phyloP scores from a whole-genome alignment of 2,329 filamentous ascomycete species.

The Talaromyces verruculosus region DNA sequence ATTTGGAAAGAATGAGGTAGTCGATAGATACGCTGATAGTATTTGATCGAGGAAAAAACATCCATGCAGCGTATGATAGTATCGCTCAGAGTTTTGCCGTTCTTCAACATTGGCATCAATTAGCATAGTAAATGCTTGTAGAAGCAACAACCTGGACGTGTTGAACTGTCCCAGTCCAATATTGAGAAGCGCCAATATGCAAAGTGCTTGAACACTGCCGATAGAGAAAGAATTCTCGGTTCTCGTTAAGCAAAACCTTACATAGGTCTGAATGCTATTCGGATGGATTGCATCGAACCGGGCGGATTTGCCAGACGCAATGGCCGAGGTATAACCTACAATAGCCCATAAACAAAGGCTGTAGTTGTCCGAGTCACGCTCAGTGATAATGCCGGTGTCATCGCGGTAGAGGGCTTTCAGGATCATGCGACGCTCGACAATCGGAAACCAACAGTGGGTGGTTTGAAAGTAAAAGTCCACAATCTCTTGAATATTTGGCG shows the following conservation, averaged over 20 bases:
- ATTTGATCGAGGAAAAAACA: slow-evolving; percentile 28
- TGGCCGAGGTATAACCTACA: slow-evolving; percentile 54
- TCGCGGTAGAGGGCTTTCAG: slow-evolving; percentile 50
- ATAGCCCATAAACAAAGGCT: slow-evolving; percentile 54
- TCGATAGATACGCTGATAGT: slow-evolving; percentile 44
- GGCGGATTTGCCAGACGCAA: background rate
- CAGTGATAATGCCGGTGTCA: slow-evolving; percentile 49
- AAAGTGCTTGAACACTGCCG: slow-evolving; percentile 56
- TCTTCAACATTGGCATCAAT: slow-evolving; percentile 44
- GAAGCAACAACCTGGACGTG: slow-evolving; percentile 64
- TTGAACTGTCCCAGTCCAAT: slow-evolving; percentile 59
- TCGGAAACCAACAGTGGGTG: slow-evolving; percentile 74
- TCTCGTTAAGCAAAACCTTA: slow-evolving; percentile 46
- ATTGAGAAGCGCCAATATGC: slow-evolving; percentile 63
- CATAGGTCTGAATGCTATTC: slow-evolving; percentile 54
- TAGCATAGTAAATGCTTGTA: slow-evolving; percentile 60
- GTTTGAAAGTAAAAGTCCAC: slow-evolving; percentile 74
- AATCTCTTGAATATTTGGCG: slow-evolving; percentile 53
- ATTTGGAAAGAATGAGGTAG: slow-evolving; percentile 11
- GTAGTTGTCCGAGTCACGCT: slow-evolving; percentile 9
- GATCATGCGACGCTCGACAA: slow-evolving; percentile 66
- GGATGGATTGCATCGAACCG: slow-evolving; percentile 36
- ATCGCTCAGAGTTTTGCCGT: slow-evolving; percentile 22
- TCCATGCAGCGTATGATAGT: slow-evolving; percentile 26
- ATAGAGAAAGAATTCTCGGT: slow-evolving; percentile 49